These are phyloP conservation scores for Hanseniaspora meyeri DNA, from an alignment of 805 yeast genomes.

Conservation along the genomic window DNA sequence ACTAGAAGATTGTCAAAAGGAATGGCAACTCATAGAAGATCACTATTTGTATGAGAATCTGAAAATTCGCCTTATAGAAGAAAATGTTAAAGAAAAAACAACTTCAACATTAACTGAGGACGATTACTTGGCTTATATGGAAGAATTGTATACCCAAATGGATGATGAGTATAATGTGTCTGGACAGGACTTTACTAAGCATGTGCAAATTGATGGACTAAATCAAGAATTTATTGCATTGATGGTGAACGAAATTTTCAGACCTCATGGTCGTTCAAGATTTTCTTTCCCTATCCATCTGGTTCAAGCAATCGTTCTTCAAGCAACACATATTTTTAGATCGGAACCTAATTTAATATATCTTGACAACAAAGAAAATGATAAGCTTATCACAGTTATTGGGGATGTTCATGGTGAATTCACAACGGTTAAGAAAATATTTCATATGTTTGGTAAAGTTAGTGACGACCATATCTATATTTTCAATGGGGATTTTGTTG, in stretches of 20 bases:
- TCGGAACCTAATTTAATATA: conserved; percentile 69
- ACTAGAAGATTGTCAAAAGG: background rate
- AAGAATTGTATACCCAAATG: background rate
- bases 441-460: conserved; percentile 62
- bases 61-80: conserved; percentile 29
- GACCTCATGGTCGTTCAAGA: conserved; percentile 26
- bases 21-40: conserved; percentile 1
- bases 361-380: conserved; percentile 23
- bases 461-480: conserved; percentile 53
- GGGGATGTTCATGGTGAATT: conserved; percentile 98
- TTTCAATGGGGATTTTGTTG: conserved; percentile 96
- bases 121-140: background rate
- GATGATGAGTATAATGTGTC: background rate
- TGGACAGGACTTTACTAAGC: conserved; percentile 18
- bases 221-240: conserved; percentile 43
- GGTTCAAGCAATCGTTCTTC: conserved; percentile 68
- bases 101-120: conserved; percentile 17
- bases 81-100: conserved; percentile 21
- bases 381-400: conserved; percentile 54
- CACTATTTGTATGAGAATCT: conserved; percentile 26
- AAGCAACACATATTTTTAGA: conserved; percentile 50
- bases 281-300: conserved; percentile 74
- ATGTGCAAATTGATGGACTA: conserved; percentile 32
- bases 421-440: conserved; percentile 74
- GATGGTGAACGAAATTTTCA: conserved; percentile 52